These are phyloP conservation scores for Mortierella sp. DNA, from an alignment of 371 early-diverging fungal genomes.

Conservation along the genomic window DNA sequence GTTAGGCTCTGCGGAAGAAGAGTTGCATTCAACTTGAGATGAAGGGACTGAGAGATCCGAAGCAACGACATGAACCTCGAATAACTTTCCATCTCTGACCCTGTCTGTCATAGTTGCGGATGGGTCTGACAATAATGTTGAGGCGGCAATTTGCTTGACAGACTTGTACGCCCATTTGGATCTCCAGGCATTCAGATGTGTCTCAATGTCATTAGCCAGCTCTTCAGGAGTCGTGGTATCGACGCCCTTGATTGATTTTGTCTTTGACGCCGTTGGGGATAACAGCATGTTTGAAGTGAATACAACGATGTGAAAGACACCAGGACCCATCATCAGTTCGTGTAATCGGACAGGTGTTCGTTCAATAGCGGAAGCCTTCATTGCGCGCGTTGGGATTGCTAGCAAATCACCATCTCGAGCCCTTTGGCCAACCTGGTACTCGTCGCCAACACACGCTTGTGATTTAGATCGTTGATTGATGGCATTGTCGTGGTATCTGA, in stretches of 20 bases:
- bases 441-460: slow-evolving; percentile 21
- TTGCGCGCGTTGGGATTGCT: slow-evolving; percentile 14
- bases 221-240: slow-evolving; percentile 13
- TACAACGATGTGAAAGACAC: slow-evolving; percentile 44
- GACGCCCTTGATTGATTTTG: slow-evolving; percentile 14
- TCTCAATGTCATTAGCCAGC: slow-evolving; percentile 13
- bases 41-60: slow-evolving; percentile 1
- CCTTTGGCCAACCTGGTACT: slow-evolving; percentile 33
- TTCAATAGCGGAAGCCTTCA: neutral
- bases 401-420: slow-evolving; percentile 37
- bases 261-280: neutral
- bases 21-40: neutral
- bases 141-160: neutral
- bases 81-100: slow-evolving; percentile 2
- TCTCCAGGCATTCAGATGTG: slow-evolving; percentile 19
- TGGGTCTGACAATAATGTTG: neutral
- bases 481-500: slow-evolving; percentile 42
- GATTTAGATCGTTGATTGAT: slow-evolving; percentile 43
- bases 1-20: neutral
- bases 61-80: slow-evolving; percentile 36
- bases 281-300: slow-evolving; percentile 34
- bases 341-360: slow-evolving; percentile 24
- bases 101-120: slow-evolving; percentile 10
- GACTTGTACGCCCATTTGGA: slow-evolving; percentile 29
- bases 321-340: slow-evolving; percentile 27